These are phyloP conservation scores for Neofusicoccum kwambonambiense DNA, from an alignment of 2,329 filamentous ascomycete genomes.

Conservation along the genomic window DNA sequence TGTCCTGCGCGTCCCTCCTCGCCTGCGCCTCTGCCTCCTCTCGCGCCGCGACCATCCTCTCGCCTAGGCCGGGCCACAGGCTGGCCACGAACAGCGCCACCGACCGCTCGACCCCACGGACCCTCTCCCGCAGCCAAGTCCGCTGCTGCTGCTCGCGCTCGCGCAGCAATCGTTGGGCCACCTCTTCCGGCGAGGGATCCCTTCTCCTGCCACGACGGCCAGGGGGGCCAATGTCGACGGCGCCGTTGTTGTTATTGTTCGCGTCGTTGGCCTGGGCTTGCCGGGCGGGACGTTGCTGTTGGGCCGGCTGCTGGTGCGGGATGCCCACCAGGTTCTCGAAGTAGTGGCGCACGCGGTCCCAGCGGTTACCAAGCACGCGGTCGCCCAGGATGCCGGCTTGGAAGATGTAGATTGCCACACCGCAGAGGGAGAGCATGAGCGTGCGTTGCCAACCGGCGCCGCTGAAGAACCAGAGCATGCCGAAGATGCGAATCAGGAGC, in stretches of 20 bases:
- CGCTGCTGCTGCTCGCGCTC: conserved; percentile 32
- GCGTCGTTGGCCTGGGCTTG: not conserved
- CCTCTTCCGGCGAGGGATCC: conserved; percentile 36
- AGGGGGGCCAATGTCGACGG: not conserved
- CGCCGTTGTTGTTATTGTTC: not conserved
- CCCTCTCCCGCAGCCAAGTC: conserved; percentile 31
- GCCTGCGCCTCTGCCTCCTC: conserved; percentile 43
- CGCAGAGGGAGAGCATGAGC: conserved; percentile 31
- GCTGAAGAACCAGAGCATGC: conserved; percentile 55
- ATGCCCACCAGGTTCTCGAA: conserved; percentile 37
- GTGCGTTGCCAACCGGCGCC: conserved; percentile 38
- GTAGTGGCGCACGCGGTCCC: conserved; percentile 31
- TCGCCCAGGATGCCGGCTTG: conserved; percentile 26
- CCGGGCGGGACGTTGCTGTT: not conserved
- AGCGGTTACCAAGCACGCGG: conserved; percentile 28
- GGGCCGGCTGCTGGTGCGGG: not conserved
- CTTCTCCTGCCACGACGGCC: not conserved
- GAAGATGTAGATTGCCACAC: conserved; percentile 35
- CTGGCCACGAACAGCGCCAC: conserved; percentile 63
- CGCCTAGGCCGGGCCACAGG: conserved; percentile 61
- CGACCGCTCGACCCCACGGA: conserved; percentile 54
- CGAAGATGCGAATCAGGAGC: conserved; percentile 55
- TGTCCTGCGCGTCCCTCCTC: conserved; percentile 11
- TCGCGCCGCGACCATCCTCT: conserved; percentile 58
- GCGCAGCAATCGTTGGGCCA: conserved; percentile 40